Evolutionary conservation across 2,329 filamentous ascomycete species (phyloP), one percentile per base, ranked within the genome.

Genomic region (Helicocarpus griseus): DNA sequence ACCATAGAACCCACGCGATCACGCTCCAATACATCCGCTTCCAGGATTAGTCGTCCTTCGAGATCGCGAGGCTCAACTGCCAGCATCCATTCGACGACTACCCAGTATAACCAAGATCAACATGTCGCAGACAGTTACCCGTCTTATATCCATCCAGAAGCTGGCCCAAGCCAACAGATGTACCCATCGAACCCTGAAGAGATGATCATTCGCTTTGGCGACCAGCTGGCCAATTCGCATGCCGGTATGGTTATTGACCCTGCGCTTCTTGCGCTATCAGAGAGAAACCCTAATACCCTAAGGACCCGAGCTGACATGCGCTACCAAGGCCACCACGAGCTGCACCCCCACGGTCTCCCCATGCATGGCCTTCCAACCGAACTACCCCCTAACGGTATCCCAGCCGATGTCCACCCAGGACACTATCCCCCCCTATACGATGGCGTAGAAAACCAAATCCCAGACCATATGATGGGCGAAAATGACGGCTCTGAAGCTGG

Each of bases 1-100:
- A 70, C 68, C 24, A 65, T 66, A 24, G 69, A 72, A 53, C 67
- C 68, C 40, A 60, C 67, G 57, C 63, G 68, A 51, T 65, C 69
- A 39, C 68, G 69, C 14, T 72, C 70, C 6, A 69, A 69, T 56
- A 69, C 64, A 24, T 58, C 63, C 49, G 54, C 68, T n/a, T 71
- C 70, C 11, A 64, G 68, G 48, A 65, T 61, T 54, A 64, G 62
- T 58, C 68, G 67, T 48, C 70, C 69, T 48, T 69, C 72, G 48
- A 64, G 71, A 50, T 75, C 72, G 31, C 63, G 71, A 62, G 72
- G 70, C 31, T 74, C 71, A 43, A 74, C 72, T 8, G 67, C 71
- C 31, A 75, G 72, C 55, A 69, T 74, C 46, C 71, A 74, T 55
- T 74, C 72, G n/a, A 72, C 65, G 54, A 69, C 68, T 14, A 71